Base-by-base conservation (phyloP, 1,284 basidiomycete species). In the Trichosporon sp. region DNA sequence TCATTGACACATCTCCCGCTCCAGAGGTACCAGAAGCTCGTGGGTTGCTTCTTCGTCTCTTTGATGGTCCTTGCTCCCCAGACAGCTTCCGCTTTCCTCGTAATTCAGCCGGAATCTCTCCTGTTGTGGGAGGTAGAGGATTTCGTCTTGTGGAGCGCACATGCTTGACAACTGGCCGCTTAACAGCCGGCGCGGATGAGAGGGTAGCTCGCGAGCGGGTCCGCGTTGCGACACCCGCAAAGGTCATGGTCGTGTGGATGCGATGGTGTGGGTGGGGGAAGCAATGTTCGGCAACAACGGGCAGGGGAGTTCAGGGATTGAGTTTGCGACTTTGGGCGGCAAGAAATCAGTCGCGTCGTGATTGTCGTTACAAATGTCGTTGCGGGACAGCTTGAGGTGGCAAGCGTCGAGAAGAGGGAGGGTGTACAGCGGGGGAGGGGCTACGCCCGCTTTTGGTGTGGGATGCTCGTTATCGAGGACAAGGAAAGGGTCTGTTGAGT, bases 191-290 rank as follows among this genome's bases (percentile, higher is more conserved):
- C 46, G 32, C 4, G 13, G 37, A 29, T 23, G 25, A n/a, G 23
- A 58, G 34, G 57, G n/a, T 36, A 29, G 27, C 27, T 46, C 62
- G 62, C n/a, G 62, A 63, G n/a, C 62, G 62, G n/a, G 62, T 59
- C 3, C 62, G 58, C 36, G 62, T 58, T 8, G 62, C 46, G 3
- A 63, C 62, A 7, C 44, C 58, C 37, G 37, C 37, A 19, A 19
- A 40, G n/a, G 10, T 19, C 19, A 58, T 59, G 34, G 34, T 32
- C 9, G 46, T 21, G 19, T n/a, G 2, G 10, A 23, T 59, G 25
- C 21, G 23, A 27, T 21, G 21, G 19, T 23, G 25, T 16, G n/a
- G 57, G 36, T 25, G 57, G n/a, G 19, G 37, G 31, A 11, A 14
- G 21, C 46, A 52, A 27, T 52, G 46, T 52, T 52, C 46, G 46